These are phyloP conservation scores for Haberlea rhodopensis DNA, from an alignment of 257 asterid genomes.

Conservation along the genomic window DNA sequence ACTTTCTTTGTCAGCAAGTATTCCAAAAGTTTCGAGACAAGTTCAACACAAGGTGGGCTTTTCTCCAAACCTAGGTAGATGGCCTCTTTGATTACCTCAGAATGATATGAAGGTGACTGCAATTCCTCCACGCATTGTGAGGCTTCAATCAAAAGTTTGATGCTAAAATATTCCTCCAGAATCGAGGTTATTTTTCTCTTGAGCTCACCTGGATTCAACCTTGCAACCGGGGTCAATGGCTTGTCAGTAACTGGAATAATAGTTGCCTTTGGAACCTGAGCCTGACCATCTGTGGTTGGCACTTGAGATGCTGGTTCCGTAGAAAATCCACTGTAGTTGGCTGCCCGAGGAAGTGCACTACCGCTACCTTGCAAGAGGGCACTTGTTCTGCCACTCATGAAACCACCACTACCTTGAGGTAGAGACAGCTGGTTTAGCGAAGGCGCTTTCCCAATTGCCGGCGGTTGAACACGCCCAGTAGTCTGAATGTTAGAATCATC, in stretches of 20 bases:
- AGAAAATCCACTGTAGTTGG: constrained; percentile 37
- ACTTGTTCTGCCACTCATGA: constrained; percentile 54
- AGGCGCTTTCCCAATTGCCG: constrained; percentile 53
- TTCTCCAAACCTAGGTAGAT: constrained; percentile 68
- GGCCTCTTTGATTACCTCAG: constrained; percentile 80
- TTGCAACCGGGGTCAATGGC: constrained; percentile 38
- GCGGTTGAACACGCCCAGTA: constrained; percentile 53
- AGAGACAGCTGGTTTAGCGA: constrained; percentile 48
- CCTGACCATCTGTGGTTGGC: constrained; percentile 34
- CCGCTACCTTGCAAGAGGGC: constrained; percentile 75
- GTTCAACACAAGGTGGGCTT: constrained; percentile 66
- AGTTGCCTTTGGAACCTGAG: constrained; percentile 38
- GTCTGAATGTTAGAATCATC: constrained; percentile 43
- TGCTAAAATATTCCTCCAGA: constrained; percentile 71
- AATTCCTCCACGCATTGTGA: constrained; percentile 74
- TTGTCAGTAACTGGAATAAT: constrained; percentile 37
- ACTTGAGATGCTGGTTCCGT: constrained; percentile 40
- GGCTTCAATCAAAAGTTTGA: constrained; percentile 74
- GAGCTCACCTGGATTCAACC: constrained; percentile 42
- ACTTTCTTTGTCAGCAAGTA: constrained; percentile 58
- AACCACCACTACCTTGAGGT: constrained; percentile 71
- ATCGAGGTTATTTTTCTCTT: constrained; percentile 61
- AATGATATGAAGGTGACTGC: constrained; percentile 70
- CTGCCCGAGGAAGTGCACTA: constrained; percentile 40
- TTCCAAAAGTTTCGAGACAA: constrained; percentile 51